phyloP scores from a whole-genome alignment of 495 filamentous ascomycete species.

The Achaetomiella virescens region DNA sequence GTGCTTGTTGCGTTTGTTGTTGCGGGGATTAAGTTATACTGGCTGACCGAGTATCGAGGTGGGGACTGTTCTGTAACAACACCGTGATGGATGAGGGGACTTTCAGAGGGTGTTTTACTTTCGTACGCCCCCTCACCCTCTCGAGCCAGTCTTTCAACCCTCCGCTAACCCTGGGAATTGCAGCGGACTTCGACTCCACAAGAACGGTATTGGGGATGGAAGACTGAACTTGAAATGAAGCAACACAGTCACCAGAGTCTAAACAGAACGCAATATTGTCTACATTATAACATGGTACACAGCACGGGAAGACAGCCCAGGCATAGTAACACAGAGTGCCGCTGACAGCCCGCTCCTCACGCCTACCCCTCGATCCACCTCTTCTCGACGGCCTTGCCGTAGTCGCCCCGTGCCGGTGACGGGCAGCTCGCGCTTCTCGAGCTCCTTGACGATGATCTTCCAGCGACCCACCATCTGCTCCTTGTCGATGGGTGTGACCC shows the following conservation, averaged over 20 bases:
- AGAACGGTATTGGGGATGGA: too few relatives aligned
- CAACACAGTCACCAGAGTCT: background rate
- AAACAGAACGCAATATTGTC: constrained; percentile 1
- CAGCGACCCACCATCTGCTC: constrained; percentile 74
- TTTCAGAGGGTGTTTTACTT: background rate
- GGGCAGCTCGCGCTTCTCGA: constrained; percentile 56
- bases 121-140: background rate
- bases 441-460: constrained; percentile 74
- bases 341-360: background rate
- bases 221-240: background rate
- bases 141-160: too few relatives aligned
- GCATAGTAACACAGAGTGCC: background rate
- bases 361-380: constrained; percentile 23
- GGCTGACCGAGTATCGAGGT: too few relatives aligned
- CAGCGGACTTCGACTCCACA: too few relatives aligned
- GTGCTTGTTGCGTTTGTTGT: background rate
- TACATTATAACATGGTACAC: constrained; percentile 24
- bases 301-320: background rate
- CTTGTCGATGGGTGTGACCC: constrained; percentile 59
- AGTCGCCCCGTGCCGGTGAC: constrained; percentile 32
- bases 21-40: too few relatives aligned
- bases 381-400: constrained; percentile 24
- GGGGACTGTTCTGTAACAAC: too few relatives aligned
- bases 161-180: too few relatives aligned
- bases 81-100: too few relatives aligned